These are phyloP conservation scores for Fusarium tricinctum DNA, from an alignment of 2,329 filamentous ascomycete genomes.

Conservation along the genomic window DNA sequence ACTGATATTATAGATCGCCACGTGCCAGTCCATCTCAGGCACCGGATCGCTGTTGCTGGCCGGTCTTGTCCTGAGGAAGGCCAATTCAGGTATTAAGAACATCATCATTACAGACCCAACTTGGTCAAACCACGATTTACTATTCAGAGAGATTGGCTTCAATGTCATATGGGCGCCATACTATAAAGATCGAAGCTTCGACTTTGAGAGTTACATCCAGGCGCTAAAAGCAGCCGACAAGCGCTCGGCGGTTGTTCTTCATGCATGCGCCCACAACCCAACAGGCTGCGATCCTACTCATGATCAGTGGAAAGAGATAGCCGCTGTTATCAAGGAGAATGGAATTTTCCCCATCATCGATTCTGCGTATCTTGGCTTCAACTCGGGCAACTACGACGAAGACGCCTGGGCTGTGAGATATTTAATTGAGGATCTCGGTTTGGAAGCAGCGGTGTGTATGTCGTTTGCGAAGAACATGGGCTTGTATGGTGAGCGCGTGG, in stretches of 20 bases:
- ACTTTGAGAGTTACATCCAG: slow-evolving; percentile 52
- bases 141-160: slow-evolving; percentile 55
- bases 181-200: slow-evolving; percentile 53
- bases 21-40: slow-evolving; percentile 57
- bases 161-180: slow-evolving; percentile 54
- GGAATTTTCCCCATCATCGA: slow-evolving; percentile 43
- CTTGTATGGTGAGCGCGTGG: slow-evolving; percentile 57
- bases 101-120: slow-evolving; percentile 59
- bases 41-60: slow-evolving; percentile 58
- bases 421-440: slow-evolving; percentile 50
- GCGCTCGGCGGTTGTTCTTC: slow-evolving; percentile 53
- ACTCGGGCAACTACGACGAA: slow-evolving; percentile 44
- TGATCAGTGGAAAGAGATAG: slow-evolving; percentile 47
- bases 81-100: slow-evolving; percentile 44
- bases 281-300: slow-evolving; percentile 56
- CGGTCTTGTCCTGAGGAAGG: slow-evolving; percentile 52
- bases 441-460: slow-evolving; percentile 69
- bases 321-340: slow-evolving; percentile 22
- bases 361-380: slow-evolving; percentile 45
- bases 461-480: slow-evolving; percentile 74
- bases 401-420: slow-evolving; percentile 45
- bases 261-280: slow-evolving; percentile 61
- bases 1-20: slow-evolving; percentile 47
- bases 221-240: slow-evolving; percentile 49
- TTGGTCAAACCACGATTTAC: slow-evolving; percentile 58